Percentiles rank a stretch among this genome's conserved stretches.
These are phyloP conservation scores for Hemileccinum rubropunctum DNA, from an alignment of 768 basidiomycete genomes.

Conservation along the genomic window DNA sequence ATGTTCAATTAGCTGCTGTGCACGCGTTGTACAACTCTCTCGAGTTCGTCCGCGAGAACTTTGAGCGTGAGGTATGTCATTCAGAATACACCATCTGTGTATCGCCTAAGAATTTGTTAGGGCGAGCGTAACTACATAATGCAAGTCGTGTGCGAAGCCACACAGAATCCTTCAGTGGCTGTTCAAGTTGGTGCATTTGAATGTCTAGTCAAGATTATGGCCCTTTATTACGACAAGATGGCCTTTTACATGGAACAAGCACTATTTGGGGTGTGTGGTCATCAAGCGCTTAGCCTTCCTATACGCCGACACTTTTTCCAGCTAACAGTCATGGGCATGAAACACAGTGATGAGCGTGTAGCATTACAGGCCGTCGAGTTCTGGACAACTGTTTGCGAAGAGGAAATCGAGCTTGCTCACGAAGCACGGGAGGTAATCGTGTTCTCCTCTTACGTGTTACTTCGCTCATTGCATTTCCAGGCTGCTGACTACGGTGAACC, in stretches of 20 bases:
- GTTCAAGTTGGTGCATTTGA: conserved; percentile 98
- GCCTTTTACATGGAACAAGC: conserved; percentile 99
- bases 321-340: conserved; percentile 98
- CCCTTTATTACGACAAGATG: conserved; percentile 99
- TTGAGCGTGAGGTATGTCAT: conserved; percentile 84
- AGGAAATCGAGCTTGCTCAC: conserved; percentile 88
- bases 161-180: conserved; percentile 72
- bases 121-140: conserved; percentile 99
- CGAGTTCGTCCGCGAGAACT: conserved; percentile 97
- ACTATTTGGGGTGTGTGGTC: conserved; percentile 80
- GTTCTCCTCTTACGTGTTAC: not conserved
- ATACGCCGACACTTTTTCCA: conserved; percentile 33
- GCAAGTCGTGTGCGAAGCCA: conserved; percentile 99
- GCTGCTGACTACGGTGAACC: conserved; percentile 87
- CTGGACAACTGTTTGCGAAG: conserved; percentile 99
- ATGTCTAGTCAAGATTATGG: conserved; percentile 95
- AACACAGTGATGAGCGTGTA: conserved; percentile 85
- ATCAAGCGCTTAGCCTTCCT: conserved; percentile 2
- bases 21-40: conserved; percentile 92
- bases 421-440: conserved; percentile 82
- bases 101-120: conserved; percentile 38
- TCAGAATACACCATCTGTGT: not conserved
- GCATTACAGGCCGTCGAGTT: conserved; percentile 97
- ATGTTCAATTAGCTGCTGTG: conserved; percentile 93
- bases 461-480: conserved; percentile 37